phyloP scores from a whole-genome alignment of 2,329 filamentous ascomycete genomes.

The Claviceps maximensis region DNA sequence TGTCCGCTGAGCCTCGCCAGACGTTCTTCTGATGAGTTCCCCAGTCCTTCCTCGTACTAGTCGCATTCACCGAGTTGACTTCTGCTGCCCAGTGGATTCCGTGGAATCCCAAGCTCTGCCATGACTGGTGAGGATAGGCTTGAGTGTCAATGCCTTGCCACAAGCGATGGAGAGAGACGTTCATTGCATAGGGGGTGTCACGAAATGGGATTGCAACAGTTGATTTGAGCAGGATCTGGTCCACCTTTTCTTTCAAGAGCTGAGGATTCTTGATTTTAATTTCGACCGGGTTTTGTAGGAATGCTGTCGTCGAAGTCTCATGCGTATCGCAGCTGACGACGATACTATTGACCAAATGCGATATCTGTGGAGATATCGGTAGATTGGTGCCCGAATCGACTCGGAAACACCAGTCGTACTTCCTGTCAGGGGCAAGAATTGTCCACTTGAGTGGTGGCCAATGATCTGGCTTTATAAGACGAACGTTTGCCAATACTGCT shows the following conservation, averaged over 20 bases:
- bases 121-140: constrained; percentile 12
- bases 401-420: constrained; percentile 22
- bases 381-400: constrained; percentile 15
- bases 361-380: constrained; percentile 10
- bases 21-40: constrained; percentile 17
- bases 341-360: constrained; percentile 11
- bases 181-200: constrained; percentile 20
- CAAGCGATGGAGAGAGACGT: constrained; percentile 17
- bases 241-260: neutral
- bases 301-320: neutral
- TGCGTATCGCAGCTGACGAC: constrained; percentile 4
- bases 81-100: constrained; percentile 24
- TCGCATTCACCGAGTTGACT: constrained; percentile 16
- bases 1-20: constrained; percentile 17
- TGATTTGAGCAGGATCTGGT: constrained; percentile 14
- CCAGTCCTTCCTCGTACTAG: constrained; percentile 17
- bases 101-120: constrained; percentile 20
- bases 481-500: constrained; percentile 13
- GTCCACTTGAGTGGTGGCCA: constrained; percentile 19
- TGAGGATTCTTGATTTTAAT: neutral
- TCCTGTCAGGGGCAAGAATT: constrained; percentile 22
- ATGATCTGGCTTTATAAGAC: constrained; percentile 11
- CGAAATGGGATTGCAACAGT: constrained; percentile 17
- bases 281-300: neutral
- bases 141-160: constrained; percentile 13